phyloP scores from a whole-genome alignment of 1,284 basidiomycete genomes.

The Cerioporus squamosus region DNA sequence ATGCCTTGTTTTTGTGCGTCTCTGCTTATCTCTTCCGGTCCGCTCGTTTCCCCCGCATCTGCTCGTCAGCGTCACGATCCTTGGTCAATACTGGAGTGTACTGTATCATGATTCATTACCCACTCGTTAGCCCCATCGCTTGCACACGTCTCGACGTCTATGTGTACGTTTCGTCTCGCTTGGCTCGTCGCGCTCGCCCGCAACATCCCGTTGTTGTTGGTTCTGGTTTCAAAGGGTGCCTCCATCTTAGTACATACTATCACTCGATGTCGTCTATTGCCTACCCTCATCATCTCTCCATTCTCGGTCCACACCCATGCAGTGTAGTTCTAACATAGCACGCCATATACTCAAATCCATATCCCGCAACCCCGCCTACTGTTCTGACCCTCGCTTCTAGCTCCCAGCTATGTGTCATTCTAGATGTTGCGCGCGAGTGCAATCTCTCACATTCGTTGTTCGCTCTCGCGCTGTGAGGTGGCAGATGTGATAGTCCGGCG shows the following conservation, averaged over 20 bases:
- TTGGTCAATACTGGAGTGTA: constrained; percentile 14
- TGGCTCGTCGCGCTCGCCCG: constrained; percentile 1
- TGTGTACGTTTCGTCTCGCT: not conserved
- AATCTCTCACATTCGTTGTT: constrained; percentile 4
- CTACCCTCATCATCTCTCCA: not conserved
- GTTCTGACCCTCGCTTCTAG: not conserved
- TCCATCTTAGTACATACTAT: constrained; percentile 11
- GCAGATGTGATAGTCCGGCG: too few relatives aligned
- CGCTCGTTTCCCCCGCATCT: constrained; percentile 6
- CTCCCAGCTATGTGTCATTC: not conserved
- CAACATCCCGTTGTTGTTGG: not conserved
- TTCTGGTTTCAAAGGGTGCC: too few relatives aligned
- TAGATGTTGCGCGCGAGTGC: not conserved
- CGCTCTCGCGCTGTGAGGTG: not conserved
- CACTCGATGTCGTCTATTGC: constrained; percentile 14
- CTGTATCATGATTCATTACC: constrained; percentile 22
- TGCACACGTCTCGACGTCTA: not conserved
- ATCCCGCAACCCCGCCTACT: not conserved
- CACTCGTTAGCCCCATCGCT: constrained; percentile 3
- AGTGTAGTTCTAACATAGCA: constrained; percentile 16
- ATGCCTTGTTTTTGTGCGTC: constrained; percentile 2
- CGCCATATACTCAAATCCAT: too few relatives aligned
- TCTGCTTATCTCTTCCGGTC: not conserved
- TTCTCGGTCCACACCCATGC: constrained; percentile 1
- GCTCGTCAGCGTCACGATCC: constrained; percentile 21